phyloP scores from a whole-genome alignment of 306 rosid genomes.

The Fragaria ananassa region DNA sequence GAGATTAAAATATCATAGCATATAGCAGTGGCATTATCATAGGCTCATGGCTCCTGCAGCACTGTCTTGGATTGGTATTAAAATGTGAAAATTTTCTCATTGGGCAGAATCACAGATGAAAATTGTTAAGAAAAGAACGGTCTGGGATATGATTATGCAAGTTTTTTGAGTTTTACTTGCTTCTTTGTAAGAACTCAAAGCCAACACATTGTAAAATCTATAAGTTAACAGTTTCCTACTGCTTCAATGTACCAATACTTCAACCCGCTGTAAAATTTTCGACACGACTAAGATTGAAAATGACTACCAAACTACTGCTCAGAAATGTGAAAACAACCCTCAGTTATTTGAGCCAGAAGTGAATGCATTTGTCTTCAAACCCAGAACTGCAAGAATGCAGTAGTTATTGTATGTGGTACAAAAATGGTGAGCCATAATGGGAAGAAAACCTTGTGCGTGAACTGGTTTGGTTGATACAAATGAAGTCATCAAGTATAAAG shows the following conservation, averaged over 20 bases:
- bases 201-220: not conserved
- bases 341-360: not conserved
- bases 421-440: conserved; percentile 1
- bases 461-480: not conserved
- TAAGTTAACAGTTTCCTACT: not conserved
- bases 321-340: not conserved
- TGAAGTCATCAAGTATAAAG: not conserved
- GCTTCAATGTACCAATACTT: too few species aligned
- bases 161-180: too few species aligned
- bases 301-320: not conserved
- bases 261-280: too few species aligned
- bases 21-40: not conserved
- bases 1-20: not conserved
- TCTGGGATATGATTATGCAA: not conserved
- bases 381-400: not conserved
- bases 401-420: not conserved
- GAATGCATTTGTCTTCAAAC: not conserved
- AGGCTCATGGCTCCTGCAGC: not conserved
- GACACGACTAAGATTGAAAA: not conserved
- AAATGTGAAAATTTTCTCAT: not conserved
- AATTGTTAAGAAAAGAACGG: not conserved
- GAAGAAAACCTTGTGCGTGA: not conserved
- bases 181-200: not conserved
- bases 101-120: not conserved
- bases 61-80: not conserved